A percentile compares a stretch with the other conserved stretches of the same genome.
Evolutionary conservation across 371 early-diverging fungal species (phyloP).

Genomic region (Lichtheimia ornata): DNA sequence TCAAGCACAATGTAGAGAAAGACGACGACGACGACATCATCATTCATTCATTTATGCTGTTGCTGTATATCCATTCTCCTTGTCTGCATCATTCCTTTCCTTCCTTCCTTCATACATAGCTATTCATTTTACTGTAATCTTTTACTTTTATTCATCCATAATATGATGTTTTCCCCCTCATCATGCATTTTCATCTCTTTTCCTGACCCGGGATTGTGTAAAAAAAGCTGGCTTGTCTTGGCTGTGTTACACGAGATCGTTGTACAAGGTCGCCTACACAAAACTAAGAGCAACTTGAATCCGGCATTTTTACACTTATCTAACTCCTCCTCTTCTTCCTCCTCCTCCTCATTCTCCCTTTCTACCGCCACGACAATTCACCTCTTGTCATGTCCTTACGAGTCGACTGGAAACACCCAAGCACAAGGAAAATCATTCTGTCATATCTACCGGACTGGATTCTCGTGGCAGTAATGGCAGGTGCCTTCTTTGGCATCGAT

Average conservation of each 20-base stretch:
- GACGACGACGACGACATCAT: neutral
- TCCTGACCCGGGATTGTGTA: neutral
- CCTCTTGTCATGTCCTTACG: constrained; percentile 9
- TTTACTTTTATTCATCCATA: no score
- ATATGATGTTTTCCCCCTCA: no score
- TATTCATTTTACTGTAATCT: no score
- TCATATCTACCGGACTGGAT: constrained; percentile 72
- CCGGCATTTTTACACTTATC: no score
- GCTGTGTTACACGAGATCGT: no score
- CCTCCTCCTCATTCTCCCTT: constrained; percentile 1
- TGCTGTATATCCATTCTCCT: neutral
- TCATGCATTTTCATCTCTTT: no score
- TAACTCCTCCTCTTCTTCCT: neutral
- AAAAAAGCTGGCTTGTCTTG: neutral
- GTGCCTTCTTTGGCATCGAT: constrained; percentile 59
- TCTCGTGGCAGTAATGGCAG: constrained; percentile 59
- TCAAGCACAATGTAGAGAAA: constrained; percentile 8
- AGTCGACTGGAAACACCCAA: constrained; percentile 27
- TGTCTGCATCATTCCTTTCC: neutral
- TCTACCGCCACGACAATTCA: neutral
- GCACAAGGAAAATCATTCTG: constrained; percentile 39
- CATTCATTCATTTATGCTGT: neutral
- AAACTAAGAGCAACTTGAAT: no score
- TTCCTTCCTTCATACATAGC: no score
- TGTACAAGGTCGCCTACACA: no score